phyloP scores from a whole-genome alignment of 805 yeast genomes.

The Saturnispora sekii region DNA sequence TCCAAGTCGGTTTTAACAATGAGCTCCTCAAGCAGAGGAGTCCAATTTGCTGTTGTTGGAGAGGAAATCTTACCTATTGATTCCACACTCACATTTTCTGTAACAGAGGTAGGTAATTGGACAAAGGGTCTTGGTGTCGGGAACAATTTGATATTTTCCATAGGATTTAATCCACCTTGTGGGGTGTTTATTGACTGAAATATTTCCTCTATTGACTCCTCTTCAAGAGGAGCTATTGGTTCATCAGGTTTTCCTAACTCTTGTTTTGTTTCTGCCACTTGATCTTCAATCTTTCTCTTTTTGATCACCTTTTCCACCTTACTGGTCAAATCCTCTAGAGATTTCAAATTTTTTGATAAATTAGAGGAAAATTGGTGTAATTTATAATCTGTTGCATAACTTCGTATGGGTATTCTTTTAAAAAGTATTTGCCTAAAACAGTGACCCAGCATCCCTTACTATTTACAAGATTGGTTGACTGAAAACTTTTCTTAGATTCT shows the following conservation, averaged over 20 bases:
- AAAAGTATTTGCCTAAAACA: background rate
- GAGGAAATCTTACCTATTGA: constrained; percentile 32
- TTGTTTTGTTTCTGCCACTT: constrained; percentile 12
- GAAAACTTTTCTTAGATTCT: too few species aligned
- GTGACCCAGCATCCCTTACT: background rate
- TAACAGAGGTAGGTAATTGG: constrained; percentile 30
- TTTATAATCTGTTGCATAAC: background rate
- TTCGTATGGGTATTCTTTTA: background rate
- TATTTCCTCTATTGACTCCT: constrained; percentile 22
- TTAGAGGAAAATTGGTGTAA: constrained; percentile 10
- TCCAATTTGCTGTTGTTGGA: constrained; percentile 37
- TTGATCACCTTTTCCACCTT: constrained; percentile 18
- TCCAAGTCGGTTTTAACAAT: constrained; percentile 26
- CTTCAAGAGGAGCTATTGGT: constrained; percentile 9
- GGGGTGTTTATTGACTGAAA: constrained; percentile 15
- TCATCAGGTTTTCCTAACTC: constrained; percentile 18
- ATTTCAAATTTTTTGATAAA: constrained; percentile 20
- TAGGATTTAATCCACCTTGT: background rate
- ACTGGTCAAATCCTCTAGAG: constrained; percentile 26
- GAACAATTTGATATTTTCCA: constrained; percentile 11
- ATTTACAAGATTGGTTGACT: too few species aligned
- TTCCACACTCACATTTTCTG: constrained; percentile 29
- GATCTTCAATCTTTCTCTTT: constrained; percentile 14
- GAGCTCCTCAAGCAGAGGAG: constrained; percentile 31
- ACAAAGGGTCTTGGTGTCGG: constrained; percentile 20